Evolutionary conservation across 139 green algal species (phyloP).

Genomic region (Trebouxia sp.): DNA sequence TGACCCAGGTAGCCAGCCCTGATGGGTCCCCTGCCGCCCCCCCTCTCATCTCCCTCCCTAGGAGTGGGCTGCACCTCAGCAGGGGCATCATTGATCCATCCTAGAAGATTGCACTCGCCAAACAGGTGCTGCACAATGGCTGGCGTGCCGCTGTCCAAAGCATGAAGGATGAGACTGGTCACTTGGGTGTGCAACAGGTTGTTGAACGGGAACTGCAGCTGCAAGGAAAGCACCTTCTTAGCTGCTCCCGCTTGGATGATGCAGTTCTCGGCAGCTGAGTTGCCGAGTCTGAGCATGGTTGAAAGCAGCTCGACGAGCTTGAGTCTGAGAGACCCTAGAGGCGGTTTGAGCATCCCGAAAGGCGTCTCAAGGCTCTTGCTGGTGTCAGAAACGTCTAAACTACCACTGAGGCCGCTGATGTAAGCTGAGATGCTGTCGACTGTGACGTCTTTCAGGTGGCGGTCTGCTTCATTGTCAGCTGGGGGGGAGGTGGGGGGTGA

Average conservation of each 20-base stretch:
- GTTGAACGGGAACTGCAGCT: conserved; percentile 88
- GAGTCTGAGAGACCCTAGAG: conserved; percentile 71
- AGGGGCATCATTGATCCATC: conserved; percentile 73
- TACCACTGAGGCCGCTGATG: not conserved
- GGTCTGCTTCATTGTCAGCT: conserved; percentile 15
- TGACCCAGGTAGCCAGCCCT: conserved; percentile 84
- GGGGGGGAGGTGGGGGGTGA: not conserved
- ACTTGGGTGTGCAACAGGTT: conserved; percentile 85
- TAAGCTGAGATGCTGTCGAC: conserved; percentile 9
- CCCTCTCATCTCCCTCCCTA: not conserved
- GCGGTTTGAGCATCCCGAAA: conserved; percentile 78
- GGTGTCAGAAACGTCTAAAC: not conserved
- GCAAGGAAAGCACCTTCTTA: conserved; percentile 64
- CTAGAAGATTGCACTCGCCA: conserved; percentile 53
- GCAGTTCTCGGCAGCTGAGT: not conserved
- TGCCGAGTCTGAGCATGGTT: conserved; percentile 23
- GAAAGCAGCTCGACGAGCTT: conserved; percentile 70
- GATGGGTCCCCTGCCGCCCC: conserved; percentile 42
- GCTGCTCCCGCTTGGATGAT: not conserved
- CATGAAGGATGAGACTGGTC: conserved; percentile 55
- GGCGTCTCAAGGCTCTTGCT: conserved; percentile 54
- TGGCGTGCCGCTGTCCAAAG: conserved; percentile 35
- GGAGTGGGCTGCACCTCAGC: conserved; percentile 15
- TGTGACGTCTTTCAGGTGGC: conserved; percentile 13
- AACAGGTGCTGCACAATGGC: conserved; percentile 67